A percentile compares a stretch with the other conserved stretches of the same genome.
phyloP scores from a whole-genome alignment of 2,329 filamentous ascomycete genomes.

The Fonsecaea erecta region DNA sequence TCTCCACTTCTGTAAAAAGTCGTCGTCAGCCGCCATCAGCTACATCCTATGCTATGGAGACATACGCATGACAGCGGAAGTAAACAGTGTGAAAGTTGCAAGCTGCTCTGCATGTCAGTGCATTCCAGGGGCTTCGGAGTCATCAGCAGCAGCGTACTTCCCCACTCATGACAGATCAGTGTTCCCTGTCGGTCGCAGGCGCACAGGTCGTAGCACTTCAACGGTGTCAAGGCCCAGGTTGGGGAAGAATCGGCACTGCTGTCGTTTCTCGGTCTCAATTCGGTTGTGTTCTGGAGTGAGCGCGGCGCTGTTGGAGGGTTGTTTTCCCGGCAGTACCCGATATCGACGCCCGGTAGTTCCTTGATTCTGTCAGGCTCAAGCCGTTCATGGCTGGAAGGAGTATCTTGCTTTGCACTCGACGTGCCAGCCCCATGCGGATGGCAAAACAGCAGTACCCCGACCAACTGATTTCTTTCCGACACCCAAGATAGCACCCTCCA shows the following conservation, averaged over 20 bases:
- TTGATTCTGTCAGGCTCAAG: not conserved
- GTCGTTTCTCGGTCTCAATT: not conserved
- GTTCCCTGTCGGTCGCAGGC: not conserved
- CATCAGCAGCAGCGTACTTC: not conserved
- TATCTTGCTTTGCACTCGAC: conserved; percentile 2
- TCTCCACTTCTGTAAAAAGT: not conserved
- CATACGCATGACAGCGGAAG: conserved; percentile 1
- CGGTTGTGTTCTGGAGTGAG: not conserved
- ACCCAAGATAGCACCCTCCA: not conserved
- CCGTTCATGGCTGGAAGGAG: not conserved
- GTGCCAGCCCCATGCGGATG: conserved; percentile 6
- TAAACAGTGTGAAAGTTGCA: not conserved
- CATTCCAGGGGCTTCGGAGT: not conserved
- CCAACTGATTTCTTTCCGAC: not conserved
- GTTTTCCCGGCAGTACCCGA: not conserved
- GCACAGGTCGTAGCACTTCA: conserved; percentile 5
- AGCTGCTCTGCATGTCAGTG: not conserved
- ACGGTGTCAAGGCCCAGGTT: not conserved
- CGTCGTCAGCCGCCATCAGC: not conserved
- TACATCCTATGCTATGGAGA: not conserved
- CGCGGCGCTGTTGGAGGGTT: not conserved
- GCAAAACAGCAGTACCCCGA: not conserved
- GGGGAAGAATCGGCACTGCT: not conserved
- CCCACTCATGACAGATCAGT: conserved; percentile 1
- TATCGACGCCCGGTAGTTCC: not conserved